Conservation (phyloP, 2,329 filamentous ascomycete species). For the Fusarium irregulare region DNA sequence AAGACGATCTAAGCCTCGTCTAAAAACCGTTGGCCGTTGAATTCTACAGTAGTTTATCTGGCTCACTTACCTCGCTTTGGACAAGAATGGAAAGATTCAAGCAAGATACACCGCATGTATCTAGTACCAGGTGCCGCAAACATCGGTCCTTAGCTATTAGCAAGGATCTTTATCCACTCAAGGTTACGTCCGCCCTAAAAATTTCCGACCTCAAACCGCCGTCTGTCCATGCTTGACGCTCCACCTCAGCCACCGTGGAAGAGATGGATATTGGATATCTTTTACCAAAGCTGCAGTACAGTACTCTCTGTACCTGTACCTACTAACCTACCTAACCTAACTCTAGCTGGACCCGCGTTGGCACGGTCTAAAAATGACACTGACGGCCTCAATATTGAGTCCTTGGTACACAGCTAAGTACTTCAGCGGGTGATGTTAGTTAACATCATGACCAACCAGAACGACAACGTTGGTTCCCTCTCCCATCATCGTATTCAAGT, state of each 20-base stretch:
- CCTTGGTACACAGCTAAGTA: slow-evolving; percentile 17
- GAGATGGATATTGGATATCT: slow-evolving; percentile 11
- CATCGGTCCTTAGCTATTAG: slow-evolving; percentile 8
- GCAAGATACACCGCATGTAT: slow-evolving; percentile 26
- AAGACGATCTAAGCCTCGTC: slow-evolving; percentile 45
- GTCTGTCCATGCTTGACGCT: slow-evolving; percentile 42
- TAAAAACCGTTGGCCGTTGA: slow-evolving; percentile 24
- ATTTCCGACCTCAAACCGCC: slow-evolving; percentile 45
- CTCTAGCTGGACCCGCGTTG: slow-evolving; percentile 40
- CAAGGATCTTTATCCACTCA: slow-evolving; percentile 42
- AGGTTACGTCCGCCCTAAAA: slow-evolving; percentile 47
- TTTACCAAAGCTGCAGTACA: slow-evolving; percentile 1
- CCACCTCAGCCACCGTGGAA: slow-evolving; percentile 36
- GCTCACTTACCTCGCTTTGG: neutral
- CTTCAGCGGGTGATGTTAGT: slow-evolving; percentile 36
- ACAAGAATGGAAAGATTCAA: slow-evolving; percentile 10
- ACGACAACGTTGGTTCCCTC: slow-evolving; percentile 7
- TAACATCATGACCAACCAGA: neutral
- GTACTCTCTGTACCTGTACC: neutral
- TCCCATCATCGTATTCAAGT: slow-evolving; percentile 30
- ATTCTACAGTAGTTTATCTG: neutral
- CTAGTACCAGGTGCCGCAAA: slow-evolving; percentile 38
- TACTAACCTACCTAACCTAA: slow-evolving; percentile 1
- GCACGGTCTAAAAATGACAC: slow-evolving; percentile 28
- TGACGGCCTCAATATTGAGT: slow-evolving; percentile 47